These are phyloP conservation scores for Perkinsus marinus DNA, from an alignment of 169 alveolate genomes.

Conservation along the genomic window DNA sequence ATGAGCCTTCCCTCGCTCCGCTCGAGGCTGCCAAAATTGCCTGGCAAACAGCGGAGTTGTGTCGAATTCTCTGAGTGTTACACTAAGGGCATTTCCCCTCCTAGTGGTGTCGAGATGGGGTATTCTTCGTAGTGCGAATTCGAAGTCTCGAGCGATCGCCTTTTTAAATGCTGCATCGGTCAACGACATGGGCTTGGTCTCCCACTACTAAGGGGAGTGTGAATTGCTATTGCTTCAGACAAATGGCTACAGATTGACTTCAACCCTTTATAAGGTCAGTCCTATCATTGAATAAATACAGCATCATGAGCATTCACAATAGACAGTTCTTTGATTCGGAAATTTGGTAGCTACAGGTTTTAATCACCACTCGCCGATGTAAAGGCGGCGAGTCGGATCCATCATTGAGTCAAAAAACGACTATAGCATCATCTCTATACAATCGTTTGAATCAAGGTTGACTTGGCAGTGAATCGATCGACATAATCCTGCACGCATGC, in stretches of 20 bases:
- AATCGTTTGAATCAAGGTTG: background rate
- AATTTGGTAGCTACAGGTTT: background rate
- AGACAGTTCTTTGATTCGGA: background rate
- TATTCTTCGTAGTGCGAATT: background rate
- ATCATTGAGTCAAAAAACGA: background rate
- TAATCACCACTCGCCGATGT: background rate
- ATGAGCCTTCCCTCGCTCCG: background rate
- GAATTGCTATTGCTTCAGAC: background rate
- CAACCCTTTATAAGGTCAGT: background rate
- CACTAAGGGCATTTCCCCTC: too few species aligned
- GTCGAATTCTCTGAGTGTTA: background rate
- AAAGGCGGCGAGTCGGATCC: background rate
- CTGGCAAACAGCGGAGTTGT: background rate
- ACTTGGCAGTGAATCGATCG: background rate
- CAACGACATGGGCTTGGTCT: background rate
- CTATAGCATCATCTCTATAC: background rate
- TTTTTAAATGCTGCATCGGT: background rate
- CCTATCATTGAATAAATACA: background rate
- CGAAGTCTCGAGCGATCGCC: background rate
- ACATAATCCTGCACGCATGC: background rate
- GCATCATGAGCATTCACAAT: background rate
- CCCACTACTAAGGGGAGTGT: background rate
- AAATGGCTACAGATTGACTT: background rate
- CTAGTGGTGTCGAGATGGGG: background rate
- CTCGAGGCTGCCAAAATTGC: background rate